Evolutionary conservation across 2,329 filamentous ascomycete species (phyloP).

Genomic region (Cryphonectria nitschkei): DNA sequence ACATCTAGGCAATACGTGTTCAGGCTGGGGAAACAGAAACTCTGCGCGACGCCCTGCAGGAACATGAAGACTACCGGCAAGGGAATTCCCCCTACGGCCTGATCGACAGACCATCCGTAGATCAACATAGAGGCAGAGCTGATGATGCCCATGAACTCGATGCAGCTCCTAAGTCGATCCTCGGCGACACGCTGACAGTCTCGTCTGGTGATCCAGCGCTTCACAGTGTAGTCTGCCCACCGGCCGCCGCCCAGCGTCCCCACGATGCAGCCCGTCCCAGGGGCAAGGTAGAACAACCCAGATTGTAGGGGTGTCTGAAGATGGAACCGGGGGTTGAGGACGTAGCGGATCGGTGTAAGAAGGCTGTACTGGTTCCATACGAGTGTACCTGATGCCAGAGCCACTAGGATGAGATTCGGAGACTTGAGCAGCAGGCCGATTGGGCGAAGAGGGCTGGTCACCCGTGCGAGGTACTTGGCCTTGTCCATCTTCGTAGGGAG

Average conservation of each 20-base stretch:
- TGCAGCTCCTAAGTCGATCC: conserved; percentile 65
- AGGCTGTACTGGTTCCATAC: conserved; percentile 75
- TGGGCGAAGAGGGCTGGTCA: conserved; percentile 11
- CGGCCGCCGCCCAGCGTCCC: conserved; percentile 70
- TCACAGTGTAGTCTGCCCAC: conserved; percentile 66
- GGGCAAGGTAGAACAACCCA: conserved; percentile 71
- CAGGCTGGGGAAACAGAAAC: conserved; percentile 70
- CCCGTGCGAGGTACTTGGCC: conserved; percentile 16
- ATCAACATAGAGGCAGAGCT: conserved; percentile 69
- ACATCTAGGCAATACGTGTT: conserved; percentile 82
- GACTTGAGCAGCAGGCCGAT: conserved; percentile 16
- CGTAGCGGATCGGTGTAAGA: conserved; percentile 69
- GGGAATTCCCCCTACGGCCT: conserved; percentile 44
- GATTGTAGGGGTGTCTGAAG: conserved; percentile 66
- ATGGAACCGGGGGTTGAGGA: conserved; percentile 71
- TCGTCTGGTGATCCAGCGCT: conserved; percentile 58
- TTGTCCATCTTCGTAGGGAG: conserved; percentile 6
- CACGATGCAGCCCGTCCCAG: conserved; percentile 66
- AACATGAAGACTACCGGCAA: conserved; percentile 70
- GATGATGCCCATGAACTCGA: conserved; percentile 60
- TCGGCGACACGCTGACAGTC: conserved; percentile 65
- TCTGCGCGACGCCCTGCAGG: conserved; percentile 67
- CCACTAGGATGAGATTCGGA: conserved; percentile 54
- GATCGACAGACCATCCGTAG: conserved; percentile 62
- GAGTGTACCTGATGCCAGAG: conserved; percentile 60